These are phyloP conservation scores for Fusarium heterosporum DNA, from an alignment of 2,329 filamentous ascomycete species.

Conservation along the genomic window DNA sequence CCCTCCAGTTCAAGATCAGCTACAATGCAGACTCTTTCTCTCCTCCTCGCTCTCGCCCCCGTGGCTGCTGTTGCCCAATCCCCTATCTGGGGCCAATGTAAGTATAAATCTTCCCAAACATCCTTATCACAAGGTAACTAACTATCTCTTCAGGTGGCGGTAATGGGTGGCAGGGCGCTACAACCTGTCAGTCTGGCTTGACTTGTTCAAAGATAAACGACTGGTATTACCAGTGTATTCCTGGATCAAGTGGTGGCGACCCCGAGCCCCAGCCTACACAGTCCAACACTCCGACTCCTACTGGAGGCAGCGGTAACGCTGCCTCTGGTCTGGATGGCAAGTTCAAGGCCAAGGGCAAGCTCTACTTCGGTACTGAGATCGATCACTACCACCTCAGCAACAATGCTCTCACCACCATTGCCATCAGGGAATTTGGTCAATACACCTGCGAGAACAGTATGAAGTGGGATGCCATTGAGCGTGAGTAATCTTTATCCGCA, in stretches of 20 bases:
- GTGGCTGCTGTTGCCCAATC: slow-evolving; percentile 13
- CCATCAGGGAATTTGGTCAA: slow-evolving; percentile 73
- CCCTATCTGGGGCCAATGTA: slow-evolving; percentile 25
- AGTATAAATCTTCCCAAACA: not conserved
- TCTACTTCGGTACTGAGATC: slow-evolving; percentile 70
- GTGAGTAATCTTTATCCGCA: not conserved
- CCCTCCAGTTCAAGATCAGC: not conserved
- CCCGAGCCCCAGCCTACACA: not conserved
- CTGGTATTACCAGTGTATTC: slow-evolving; percentile 23
- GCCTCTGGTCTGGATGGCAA: slow-evolving; percentile 12
- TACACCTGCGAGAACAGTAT: slow-evolving; percentile 77
- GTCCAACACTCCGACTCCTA: not conserved
- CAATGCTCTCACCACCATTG: slow-evolving; percentile 57
- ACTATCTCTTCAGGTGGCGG: slow-evolving; percentile 1
- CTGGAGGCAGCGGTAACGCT: not conserved
- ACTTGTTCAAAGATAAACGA: slow-evolving; percentile 27
- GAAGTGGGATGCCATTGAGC: slow-evolving; percentile 69
- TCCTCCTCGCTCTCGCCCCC: slow-evolving; percentile 20
- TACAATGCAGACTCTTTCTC: slow-evolving; percentile 13
- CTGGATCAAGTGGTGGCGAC: slow-evolving; percentile 2
- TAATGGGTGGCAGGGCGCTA: not conserved
- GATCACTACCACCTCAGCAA: slow-evolving; percentile 65
- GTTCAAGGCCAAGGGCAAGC: slow-evolving; percentile 69
- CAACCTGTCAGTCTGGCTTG: slow-evolving; percentile 7
- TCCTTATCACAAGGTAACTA: not conserved